Percentiles rank a stretch among this genome's conserved stretches.
Conservation (phyloP, 352 stramenopile genomes). For the Globisporangium paroecandrum region DNA sequence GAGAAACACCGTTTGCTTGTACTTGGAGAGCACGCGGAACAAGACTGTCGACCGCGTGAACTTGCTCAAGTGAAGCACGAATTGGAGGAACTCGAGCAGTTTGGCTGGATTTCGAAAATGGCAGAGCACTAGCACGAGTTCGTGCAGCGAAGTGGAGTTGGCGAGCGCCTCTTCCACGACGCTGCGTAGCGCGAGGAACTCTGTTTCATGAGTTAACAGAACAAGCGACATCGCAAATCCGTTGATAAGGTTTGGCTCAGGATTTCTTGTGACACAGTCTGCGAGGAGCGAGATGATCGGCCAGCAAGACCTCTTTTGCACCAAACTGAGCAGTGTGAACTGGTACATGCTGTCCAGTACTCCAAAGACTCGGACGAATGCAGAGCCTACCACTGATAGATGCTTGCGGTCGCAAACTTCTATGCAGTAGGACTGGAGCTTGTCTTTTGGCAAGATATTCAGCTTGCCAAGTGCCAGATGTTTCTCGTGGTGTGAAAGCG, state of each 20-base stretch:
- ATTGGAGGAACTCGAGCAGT: conserved; percentile 44
- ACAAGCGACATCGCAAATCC: conserved; percentile 38
- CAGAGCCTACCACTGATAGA: conserved; percentile 21
- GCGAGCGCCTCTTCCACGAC: conserved; percentile 45
- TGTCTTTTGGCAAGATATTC: conserved; percentile 44
- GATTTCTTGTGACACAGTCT: conserved; percentile 6
- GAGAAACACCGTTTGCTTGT: conserved; percentile 44
- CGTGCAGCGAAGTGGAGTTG: conserved; percentile 29
- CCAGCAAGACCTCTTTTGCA: conserved; percentile 39
- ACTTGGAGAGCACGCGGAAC: conserved; percentile 54
- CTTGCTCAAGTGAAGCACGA: conserved; percentile 32
- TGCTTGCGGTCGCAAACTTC: conserved; percentile 27
- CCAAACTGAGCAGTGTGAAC: conserved; percentile 31
- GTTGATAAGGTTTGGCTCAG: conserved; percentile 30
- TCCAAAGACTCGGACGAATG: conserved; percentile 43
- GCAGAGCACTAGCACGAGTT: conserved; percentile 49
- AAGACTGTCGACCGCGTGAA: conserved; percentile 29
- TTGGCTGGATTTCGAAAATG: conserved; percentile 35
- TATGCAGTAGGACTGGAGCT: conserved; percentile 30
- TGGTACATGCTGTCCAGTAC: conserved; percentile 41
- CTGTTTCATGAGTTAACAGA: conserved; percentile 27
- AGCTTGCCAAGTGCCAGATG: conserved; percentile 22
- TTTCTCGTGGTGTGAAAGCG: conserved; percentile 30
- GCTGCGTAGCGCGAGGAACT: conserved; percentile 34
- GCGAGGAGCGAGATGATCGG: conserved; percentile 46